These are phyloP conservation scores for Thymus quinquecostatus DNA, from an alignment of 257 asterid genomes.

Conservation along the genomic window DNA sequence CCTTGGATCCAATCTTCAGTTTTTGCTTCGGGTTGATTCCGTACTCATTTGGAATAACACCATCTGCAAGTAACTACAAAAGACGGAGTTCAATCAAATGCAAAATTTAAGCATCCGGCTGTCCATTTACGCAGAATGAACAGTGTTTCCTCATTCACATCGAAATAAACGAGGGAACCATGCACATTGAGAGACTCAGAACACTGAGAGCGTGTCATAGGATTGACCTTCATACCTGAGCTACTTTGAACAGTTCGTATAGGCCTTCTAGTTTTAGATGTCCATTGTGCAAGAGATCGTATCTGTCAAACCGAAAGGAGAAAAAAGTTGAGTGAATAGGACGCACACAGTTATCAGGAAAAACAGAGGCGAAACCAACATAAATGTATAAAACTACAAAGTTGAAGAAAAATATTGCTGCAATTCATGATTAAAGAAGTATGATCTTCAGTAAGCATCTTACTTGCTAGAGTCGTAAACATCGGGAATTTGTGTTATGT, in stretches of 20 bases:
- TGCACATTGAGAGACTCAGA: not conserved
- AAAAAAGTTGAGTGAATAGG: not conserved
- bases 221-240: slow-evolving; percentile 65
- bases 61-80: slow-evolving; percentile 90
- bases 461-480: slow-evolving; percentile 99
- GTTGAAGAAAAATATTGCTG: not conserved
- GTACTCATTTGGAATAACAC: slow-evolving; percentile 94
- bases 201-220: not conserved
- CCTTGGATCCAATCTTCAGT: slow-evolving; percentile 94
- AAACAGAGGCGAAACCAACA: too few species aligned
- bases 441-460: slow-evolving; percentile 31
- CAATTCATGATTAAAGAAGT: not conserved
- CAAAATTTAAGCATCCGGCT: not conserved
- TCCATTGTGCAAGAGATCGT: slow-evolving; percentile 95
- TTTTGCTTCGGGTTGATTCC: slow-evolving; percentile 91
- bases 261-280: slow-evolving; percentile 81
- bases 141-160: not conserved
- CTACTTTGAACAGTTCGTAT: slow-evolving; percentile 85
- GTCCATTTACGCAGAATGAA: not conserved
- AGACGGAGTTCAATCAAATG: slow-evolving; percentile 17
- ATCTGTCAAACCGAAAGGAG: slow-evolving; percentile 50
- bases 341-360: too few species aligned
- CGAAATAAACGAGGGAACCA: not conserved
- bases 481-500: slow-evolving; percentile 95
- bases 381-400: too few species aligned